phyloP scores from a whole-genome alignment of 2,329 filamentous ascomycete genomes.

The Chaetothyriales sp. region DNA sequence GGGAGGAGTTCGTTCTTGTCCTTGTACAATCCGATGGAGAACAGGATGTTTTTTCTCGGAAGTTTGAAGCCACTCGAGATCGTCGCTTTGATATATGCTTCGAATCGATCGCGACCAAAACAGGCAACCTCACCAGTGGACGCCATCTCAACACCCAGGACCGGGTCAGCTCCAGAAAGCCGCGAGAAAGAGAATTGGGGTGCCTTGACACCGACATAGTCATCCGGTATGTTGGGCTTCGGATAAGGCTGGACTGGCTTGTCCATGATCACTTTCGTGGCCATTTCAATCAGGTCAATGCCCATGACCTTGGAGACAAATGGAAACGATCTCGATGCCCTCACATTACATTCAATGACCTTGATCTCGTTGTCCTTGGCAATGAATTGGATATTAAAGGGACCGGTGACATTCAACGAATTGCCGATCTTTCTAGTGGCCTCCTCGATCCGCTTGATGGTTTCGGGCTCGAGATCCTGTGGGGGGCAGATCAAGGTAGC shows the following conservation, averaged over 20 bases:
- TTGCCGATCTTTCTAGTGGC: constrained; percentile 89
- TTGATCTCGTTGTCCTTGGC: constrained; percentile 99
- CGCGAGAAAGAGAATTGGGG: constrained; percentile 98
- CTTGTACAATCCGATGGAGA: constrained; percentile 94
- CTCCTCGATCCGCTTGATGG: constrained; percentile 80
- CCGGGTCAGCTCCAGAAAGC: constrained; percentile 86
- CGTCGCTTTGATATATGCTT: constrained; percentile 91
- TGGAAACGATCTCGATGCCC: constrained; percentile 88
- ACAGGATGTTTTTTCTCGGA: constrained; percentile 83
- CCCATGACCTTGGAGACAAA: constrained; percentile 99
- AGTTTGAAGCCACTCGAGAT: constrained; percentile 93
- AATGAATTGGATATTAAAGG: constrained; percentile 98
- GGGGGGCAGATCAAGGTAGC: constrained; percentile 89
- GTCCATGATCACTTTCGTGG: constrained; percentile 88
- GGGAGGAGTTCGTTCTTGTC: constrained; percentile 97
- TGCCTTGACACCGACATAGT: constrained; percentile 92
- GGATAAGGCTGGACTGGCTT: constrained; percentile 73
- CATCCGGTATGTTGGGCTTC: constrained; percentile 53
- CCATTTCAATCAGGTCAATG: constrained; percentile 94
- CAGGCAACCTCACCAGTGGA: constrained; percentile 96
- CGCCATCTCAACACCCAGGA: constrained; percentile 96
- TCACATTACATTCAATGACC: constrained; percentile 97
- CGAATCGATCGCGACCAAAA: constrained; percentile 90
- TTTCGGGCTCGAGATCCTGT: constrained; percentile 79
- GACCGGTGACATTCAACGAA: constrained; percentile 87